These are phyloP conservation scores for Candida silvicultrix DNA, from an alignment of 805 yeast genomes.

Conservation along the genomic window DNA sequence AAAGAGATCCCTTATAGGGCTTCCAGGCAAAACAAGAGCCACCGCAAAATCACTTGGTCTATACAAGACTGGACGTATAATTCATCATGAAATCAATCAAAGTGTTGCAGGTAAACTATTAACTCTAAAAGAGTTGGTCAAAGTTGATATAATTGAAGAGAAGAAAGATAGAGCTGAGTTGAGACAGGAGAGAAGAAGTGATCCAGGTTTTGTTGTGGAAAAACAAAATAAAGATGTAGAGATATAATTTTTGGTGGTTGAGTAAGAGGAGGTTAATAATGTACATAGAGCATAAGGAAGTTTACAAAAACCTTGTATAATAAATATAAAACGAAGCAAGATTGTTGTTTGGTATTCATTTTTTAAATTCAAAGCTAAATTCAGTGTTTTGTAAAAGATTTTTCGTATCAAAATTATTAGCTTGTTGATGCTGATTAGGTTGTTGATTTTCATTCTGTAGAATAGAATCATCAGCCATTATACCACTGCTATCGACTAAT, in stretches of 20 bases:
- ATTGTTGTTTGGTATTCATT: no score
- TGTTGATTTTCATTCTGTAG: conserved; percentile 3
- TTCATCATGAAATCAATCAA: conserved; percentile 68
- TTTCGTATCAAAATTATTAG: conserved; percentile 14
- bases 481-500: conserved; percentile 32
- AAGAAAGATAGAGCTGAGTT: conserved; percentile 45
- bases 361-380: conserved; percentile 13
- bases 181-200: conserved; percentile 44
- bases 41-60: conserved; percentile 73
- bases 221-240: conserved; percentile 9
- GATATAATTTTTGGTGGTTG: neutral
- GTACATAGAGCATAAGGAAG: neutral
- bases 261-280: neutral
- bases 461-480: conserved; percentile 25
- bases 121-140: conserved; percentile 78
- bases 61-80: conserved; percentile 62
- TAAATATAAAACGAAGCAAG: no score
- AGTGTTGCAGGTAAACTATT: conserved; percentile 81
- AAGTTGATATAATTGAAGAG: conserved; percentile 64
- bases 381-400: conserved; percentile 20
- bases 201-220: conserved; percentile 58
- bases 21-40: conserved; percentile 61
- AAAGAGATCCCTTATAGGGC: conserved; percentile 76
- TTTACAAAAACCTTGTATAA: neutral
- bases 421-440: conserved; percentile 11